These are phyloP conservation scores for Panicum hallii DNA, from an alignment of 202 grass and related monocot genomes.

Conservation along the genomic window DNA sequence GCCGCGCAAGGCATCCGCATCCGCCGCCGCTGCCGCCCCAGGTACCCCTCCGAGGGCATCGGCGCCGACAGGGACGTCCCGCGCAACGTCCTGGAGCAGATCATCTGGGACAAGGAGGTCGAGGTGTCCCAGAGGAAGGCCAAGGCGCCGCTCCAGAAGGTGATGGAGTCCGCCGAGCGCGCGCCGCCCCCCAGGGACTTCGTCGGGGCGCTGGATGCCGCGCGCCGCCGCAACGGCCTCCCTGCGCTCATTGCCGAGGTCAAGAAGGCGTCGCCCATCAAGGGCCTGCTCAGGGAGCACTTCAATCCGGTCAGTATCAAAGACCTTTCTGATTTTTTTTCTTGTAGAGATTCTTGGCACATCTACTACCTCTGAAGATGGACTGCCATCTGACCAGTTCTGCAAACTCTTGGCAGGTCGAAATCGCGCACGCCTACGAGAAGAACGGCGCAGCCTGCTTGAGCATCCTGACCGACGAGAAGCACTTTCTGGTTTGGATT, in stretches of 20 bases:
- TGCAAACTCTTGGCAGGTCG: constrained; percentile 48
- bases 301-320: constrained; percentile 70
- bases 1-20: constrained; percentile 82
- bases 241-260: constrained; percentile 87
- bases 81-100: constrained; percentile 80
- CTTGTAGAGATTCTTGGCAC: neutral
- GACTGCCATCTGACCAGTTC: no score
- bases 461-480: constrained; percentile 94
- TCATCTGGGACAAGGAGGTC: constrained; percentile 96
- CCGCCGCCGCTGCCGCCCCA: constrained; percentile 54
- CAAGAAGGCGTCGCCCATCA: constrained; percentile 87
- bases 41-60: constrained; percentile 52
- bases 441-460: constrained; percentile 81
- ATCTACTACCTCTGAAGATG: no score
- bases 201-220: constrained; percentile 51
- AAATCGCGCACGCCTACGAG: constrained; percentile 75
- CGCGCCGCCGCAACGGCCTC: constrained; percentile 45
- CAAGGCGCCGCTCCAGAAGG: constrained; percentile 43
- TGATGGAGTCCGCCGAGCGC: constrained; percentile 45
- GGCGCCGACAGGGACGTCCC: constrained; percentile 47
- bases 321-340: no score
- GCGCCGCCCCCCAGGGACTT: constrained; percentile 75
- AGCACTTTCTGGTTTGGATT: constrained; percentile 69
- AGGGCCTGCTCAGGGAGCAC: constrained; percentile 74
- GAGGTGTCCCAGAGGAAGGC: constrained; percentile 70